A percentile compares a stretch with the other conserved stretches of the same genome.
Conservation (phyloP, 2,329 filamentous ascomycete species). For the Pseudonectria buxi region DNA sequence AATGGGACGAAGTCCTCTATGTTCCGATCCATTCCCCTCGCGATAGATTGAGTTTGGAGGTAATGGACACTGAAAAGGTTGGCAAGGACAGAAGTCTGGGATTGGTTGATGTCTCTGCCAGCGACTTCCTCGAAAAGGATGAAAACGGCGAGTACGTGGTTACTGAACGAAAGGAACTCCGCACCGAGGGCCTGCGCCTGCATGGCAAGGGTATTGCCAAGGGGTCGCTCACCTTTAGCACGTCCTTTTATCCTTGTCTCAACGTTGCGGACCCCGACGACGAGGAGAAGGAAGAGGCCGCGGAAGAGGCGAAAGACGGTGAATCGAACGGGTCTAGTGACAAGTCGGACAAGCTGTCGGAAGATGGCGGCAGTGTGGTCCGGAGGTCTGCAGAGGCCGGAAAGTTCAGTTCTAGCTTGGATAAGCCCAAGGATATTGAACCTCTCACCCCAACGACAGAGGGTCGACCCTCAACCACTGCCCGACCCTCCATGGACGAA, state of each 20-base stretch:
- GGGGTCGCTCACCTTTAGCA: slow-evolving; percentile 74
- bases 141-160: slow-evolving; percentile 75
- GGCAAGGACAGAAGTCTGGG: slow-evolving; percentile 87
- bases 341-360: neutral
- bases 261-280: slow-evolving; percentile 86
- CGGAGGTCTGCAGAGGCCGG: slow-evolving; percentile 29
- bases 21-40: slow-evolving; percentile 79
- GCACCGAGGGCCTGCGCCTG: slow-evolving; percentile 63
- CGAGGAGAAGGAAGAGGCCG: slow-evolving; percentile 57
- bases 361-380: too few species aligned
- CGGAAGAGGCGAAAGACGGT: slow-evolving; percentile 24
- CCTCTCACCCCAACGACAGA: slow-evolving; percentile 31
- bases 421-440: slow-evolving; percentile 20
- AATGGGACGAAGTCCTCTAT: slow-evolving; percentile 94
- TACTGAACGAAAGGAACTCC: slow-evolving; percentile 65
- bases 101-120: slow-evolving; percentile 65
- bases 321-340: neutral
- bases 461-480: slow-evolving; percentile 38
- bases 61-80: slow-evolving; percentile 93
- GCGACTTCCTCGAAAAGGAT: slow-evolving; percentile 72
- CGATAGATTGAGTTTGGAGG: slow-evolving; percentile 81
- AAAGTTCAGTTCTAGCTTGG: slow-evolving; percentile 36
- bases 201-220: slow-evolving; percentile 68
- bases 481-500: slow-evolving; percentile 32
- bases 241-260: slow-evolving; percentile 83